Evolutionary conservation across 768 basidiomycete species (phyloP).

Genomic region (Lentinula sp.): DNA sequence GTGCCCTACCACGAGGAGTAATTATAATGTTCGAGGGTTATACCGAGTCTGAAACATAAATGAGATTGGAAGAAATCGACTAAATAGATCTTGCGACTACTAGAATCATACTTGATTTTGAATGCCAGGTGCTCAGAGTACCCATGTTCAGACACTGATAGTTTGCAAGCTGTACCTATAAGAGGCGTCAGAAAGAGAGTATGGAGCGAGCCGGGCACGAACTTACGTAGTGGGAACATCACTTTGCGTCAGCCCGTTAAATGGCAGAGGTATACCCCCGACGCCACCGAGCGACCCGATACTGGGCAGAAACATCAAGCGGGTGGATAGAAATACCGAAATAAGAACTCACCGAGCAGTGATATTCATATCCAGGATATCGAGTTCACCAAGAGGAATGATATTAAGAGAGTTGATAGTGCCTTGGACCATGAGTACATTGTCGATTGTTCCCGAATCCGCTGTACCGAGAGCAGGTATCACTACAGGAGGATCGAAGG

Average conservation of each 20-base stretch:
- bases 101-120: too few relatives aligned
- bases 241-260: conserved; percentile 27
- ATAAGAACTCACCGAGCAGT: conserved; percentile 25
- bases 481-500: conserved; percentile 46
- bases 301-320: conserved; percentile 12
- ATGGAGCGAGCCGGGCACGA: not conserved
- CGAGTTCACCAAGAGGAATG: conserved; percentile 47
- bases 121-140: too few relatives aligned
- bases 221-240: conserved; percentile 30
- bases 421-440: conserved; percentile 52
- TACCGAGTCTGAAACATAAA: too few relatives aligned
- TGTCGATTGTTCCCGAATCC: conserved; percentile 52
- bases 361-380: conserved; percentile 38
- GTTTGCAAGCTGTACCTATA: too few relatives aligned
- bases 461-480: conserved; percentile 43
- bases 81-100: too few relatives aligned
- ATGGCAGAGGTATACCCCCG: conserved; percentile 27
- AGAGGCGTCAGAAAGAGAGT: not conserved
- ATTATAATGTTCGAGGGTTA: too few relatives aligned
- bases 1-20: too few relatives aligned
- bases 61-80: too few relatives aligned
- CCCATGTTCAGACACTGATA: too few relatives aligned
- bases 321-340: not conserved
- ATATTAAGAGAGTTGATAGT: conserved; percentile 44
- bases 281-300: conserved; percentile 23